Base-by-base conservation (phyloP, 768 basidiomycete species). In the Kondoa subrosea region DNA sequence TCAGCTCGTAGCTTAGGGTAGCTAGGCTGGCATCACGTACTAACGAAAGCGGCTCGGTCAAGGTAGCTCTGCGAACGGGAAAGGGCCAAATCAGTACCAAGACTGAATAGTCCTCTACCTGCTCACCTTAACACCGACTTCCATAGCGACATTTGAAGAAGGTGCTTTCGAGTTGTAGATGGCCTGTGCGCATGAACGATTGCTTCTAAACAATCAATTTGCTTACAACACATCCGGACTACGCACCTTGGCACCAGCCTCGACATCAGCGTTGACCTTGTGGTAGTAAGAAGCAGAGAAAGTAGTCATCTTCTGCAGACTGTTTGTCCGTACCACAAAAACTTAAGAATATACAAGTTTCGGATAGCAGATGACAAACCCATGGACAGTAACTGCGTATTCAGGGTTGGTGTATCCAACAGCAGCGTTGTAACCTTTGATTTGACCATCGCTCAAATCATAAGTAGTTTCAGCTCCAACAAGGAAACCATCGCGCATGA, bases 231-330 rank as follows among this genome's bases (percentile, higher is more conserved):
- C 40, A 40, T 8, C 21, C 16, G 2, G 29, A 4, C 4, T n/a
- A 12, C 58, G 30, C 14, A 64, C 70, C 72, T 91, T 91, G 72
- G 91, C 91, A 77, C 90, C 90, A 69, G 89, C 91, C 81, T 93
- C 91, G 64, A 92, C 89, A 74, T 91, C 89, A 69, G 81, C 78
- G 78, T 82, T 87, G 77, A 95, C 91, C 70, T 87, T 87, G 84
- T 99, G 95, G 83, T 96, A 97, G 84, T 97, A 99, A 78, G 87
- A 89, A 69, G 93, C 95, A 65, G 87, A 82, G 82, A 91, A 96
- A 75, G 85, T 86, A 77, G 85, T 87, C 78, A 95, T 79, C 84
- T 95, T 97, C 82, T 88, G 87, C 76, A 96, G 84, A 72, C 87
- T 90, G 80, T 96, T 92, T 69, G 97, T 72, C 76, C 92, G 90